Conservation (phyloP, 768 basidiomycete genomes). For the Tulasnella sp. region DNA sequence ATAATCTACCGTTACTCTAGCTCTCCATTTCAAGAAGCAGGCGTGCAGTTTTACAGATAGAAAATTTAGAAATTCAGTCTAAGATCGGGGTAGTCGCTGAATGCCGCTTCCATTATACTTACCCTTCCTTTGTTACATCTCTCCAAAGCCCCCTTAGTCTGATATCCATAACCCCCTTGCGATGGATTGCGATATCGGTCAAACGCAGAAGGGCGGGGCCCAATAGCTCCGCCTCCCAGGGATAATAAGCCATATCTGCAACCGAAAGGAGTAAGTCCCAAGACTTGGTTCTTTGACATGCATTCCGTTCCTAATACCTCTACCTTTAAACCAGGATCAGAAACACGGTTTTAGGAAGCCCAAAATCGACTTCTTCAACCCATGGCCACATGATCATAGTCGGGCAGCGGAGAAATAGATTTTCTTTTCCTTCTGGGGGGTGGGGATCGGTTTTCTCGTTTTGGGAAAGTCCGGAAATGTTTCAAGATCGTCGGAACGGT, state of each 20-base stretch:
- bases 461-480: neutral
- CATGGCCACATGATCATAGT: neutral
- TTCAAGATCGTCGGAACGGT: no score
- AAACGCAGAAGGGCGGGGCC: neutral
- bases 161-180: neutral
- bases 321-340: neutral
- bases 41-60: neutral
- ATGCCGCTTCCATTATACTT: neutral
- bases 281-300: neutral
- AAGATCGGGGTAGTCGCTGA: neutral
- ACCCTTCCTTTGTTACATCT: neutral
- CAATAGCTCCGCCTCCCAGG: neutral
- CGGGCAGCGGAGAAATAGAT: neutral
- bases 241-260: no score
- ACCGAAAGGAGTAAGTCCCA: neutral
- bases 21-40: neutral
- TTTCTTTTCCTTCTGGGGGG: no score
- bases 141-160: neutral
- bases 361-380: neutral
- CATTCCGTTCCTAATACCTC: neutral
- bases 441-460: neutral
- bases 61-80: neutral
- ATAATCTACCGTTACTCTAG: neutral
- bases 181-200: neutral
- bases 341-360: neutral